Base-by-base conservation (phyloP, 139 green algal genomes). In the Astrephomene gubernaculifera region DNA sequence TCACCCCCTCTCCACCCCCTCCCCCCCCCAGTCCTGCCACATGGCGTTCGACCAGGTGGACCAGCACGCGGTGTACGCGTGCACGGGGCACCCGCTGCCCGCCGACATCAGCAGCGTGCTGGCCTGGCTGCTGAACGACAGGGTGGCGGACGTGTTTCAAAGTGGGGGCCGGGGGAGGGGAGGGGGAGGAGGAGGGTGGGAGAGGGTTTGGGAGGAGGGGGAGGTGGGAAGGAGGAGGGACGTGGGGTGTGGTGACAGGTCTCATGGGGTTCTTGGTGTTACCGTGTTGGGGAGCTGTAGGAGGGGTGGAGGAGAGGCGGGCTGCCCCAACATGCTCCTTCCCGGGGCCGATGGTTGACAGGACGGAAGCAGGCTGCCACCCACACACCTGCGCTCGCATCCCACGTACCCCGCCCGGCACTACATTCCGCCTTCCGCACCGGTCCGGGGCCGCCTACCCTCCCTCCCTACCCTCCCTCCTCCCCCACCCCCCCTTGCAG, bases 11-110 rank as follows among this genome's bases (percentile, higher is more conserved):
- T 33, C 53, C 45, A 35, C 61, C 27, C 35, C 71, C 60, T 71
- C n/a, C n/a, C 5, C 31, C 14, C 53, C 88, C 86, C 94, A 97
- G 94, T 95, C 94, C 1, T 94, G 89, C 74, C 87, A 94, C 88
- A 96, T 99, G 93, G 90, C 96, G 0, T 92, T 91, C 41, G 83
- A 72, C 38, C 9, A 74, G 21, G 86, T 99, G 22, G 89, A 90
- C 44, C 91, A 95, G 80, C 85, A 90, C 17, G 85, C 90, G n/a
- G 97, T 98, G n/a, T 99, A 99, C 89, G 24, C 87, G 7, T 95
- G 89, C 86, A 98, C 97, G 12, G 97, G 97, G 74, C 96, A 97
- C 81, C 97, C 97, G 0, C 79, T 95, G 69, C 97, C 97, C 0
- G 33, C 69, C 9, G 95, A 99, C 91, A 97, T 99, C 6, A 90